A percentile compares a stretch with the other conserved stretches of the same genome.
These are phyloP conservation scores for Trichosporon sp. DNA, from an alignment of 1,284 basidiomycete species.

Conservation along the genomic window DNA sequence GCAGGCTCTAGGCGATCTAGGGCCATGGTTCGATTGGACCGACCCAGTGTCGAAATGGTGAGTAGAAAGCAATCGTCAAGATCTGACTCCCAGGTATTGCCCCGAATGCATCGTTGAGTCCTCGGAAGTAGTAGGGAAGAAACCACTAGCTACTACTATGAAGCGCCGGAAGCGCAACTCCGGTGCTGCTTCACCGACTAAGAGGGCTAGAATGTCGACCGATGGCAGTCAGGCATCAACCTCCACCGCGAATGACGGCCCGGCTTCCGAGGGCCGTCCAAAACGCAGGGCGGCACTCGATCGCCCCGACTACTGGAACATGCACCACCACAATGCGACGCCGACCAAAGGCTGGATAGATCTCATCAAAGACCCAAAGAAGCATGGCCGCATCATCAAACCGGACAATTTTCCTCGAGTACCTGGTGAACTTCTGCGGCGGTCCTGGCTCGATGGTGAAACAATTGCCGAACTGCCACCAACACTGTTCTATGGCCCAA, in stretches of 20 bases:
- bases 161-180: slow-evolving; percentile 17
- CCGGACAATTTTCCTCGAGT: slow-evolving; percentile 30
- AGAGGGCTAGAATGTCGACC: slow-evolving; percentile 5
- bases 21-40: slow-evolving; percentile 39
- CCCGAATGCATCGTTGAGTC: background rate
- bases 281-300: slow-evolving; percentile 42
- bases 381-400: slow-evolving; percentile 35
- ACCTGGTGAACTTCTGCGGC: slow-evolving; percentile 21
- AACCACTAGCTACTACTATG: slow-evolving; percentile 30
- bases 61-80: background rate
- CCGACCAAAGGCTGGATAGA: slow-evolving; percentile 45
- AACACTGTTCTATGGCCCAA: slow-evolving; percentile 37
- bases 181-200: background rate
- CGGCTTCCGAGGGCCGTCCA: slow-evolving; percentile 23
- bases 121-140: background rate
- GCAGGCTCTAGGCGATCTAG: slow-evolving; percentile 18
- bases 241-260: slow-evolving; percentile 7
- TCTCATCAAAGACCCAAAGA: slow-evolving; percentile 42
- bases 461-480: slow-evolving; percentile 17
- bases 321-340: slow-evolving; percentile 44
- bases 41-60: slow-evolving; percentile 39
- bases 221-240: background rate
- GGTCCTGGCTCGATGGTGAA: slow-evolving; percentile 31
- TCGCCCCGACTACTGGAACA: slow-evolving; percentile 42
- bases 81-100: slow-evolving; percentile 31